Conservation (phyloP, 139 green algal species). For the Monoraphidium neglectum region DNA sequence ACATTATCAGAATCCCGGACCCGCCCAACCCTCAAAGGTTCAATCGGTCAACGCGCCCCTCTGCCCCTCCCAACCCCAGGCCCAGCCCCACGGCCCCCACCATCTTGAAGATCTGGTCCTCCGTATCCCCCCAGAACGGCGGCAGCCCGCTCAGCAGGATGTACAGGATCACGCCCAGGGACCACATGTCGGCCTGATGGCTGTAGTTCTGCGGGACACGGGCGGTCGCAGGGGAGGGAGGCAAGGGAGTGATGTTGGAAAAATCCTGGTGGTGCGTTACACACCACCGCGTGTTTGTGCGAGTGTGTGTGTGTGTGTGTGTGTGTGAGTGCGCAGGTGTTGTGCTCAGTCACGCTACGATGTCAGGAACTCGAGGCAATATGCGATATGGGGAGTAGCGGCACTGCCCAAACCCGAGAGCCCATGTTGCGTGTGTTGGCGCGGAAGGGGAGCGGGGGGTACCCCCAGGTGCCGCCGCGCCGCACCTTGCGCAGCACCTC, state of each 20-base stretch:
- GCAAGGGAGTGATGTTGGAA: too few species aligned
- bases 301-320: too few species aligned
- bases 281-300: too few species aligned
- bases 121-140: slow-evolving; percentile 87
- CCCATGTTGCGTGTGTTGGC: too few species aligned
- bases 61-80: neutral
- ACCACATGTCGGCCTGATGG: slow-evolving; percentile 85
- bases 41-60: neutral
- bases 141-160: slow-evolving; percentile 87
- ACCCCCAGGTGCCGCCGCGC: too few species aligned
- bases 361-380: too few species aligned
- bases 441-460: too few species aligned
- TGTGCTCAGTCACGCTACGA: too few species aligned
- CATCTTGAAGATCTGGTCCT: slow-evolving; percentile 48
- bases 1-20: neutral
- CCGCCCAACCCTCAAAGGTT: neutral
- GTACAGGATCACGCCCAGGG: slow-evolving; percentile 89
- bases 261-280: too few species aligned
- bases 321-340: too few species aligned
- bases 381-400: too few species aligned
- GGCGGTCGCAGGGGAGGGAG: neutral
- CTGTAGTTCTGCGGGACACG: slow-evolving; percentile 52
- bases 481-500: slow-evolving; percentile 63
- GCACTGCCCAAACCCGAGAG: too few species aligned
- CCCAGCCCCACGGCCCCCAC: neutral